Percentiles rank a stretch among this genome's conserved stretches.
Conservation (phyloP, 805 yeast genomes). For the Sugiyamaella valdiviana region DNA sequence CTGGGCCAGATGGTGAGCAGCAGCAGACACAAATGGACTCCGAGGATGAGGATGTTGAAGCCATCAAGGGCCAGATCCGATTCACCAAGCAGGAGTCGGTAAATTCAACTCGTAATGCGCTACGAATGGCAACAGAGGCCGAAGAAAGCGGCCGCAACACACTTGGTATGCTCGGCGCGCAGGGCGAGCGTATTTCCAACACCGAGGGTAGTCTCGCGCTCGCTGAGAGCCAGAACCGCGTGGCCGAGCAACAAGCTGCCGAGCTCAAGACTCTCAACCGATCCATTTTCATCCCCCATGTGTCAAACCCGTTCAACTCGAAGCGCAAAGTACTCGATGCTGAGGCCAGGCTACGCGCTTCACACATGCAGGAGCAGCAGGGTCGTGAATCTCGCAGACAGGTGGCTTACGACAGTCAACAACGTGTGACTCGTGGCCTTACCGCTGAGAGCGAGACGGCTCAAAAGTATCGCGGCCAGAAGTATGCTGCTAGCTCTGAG, state of each 20-base stretch:
- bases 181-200: conserved; percentile 74
- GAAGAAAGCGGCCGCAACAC: conserved; percentile 74
- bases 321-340: conserved; percentile 65
- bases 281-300: conserved; percentile 71
- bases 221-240: conserved; percentile 72
- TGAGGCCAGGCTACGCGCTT: conserved; percentile 61
- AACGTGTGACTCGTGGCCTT: conserved; percentile 53
- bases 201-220: conserved; percentile 71
- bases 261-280: conserved; percentile 76
- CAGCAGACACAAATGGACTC: conserved; percentile 18
- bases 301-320: conserved; percentile 83
- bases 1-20: conserved; percentile 4
- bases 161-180: conserved; percentile 88
- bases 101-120: conserved; percentile 76
- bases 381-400: conserved; percentile 55
- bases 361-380: conserved; percentile 55
- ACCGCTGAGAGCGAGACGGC: conserved; percentile 33
- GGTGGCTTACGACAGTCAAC: conserved; percentile 57
- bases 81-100: conserved; percentile 84
- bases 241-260: conserved; percentile 75
- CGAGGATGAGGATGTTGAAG: conserved; percentile 87
- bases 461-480: conserved; percentile 24
- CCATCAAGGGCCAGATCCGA: conserved; percentile 71
- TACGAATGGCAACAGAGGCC: conserved; percentile 65
- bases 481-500: conserved; percentile 28